Percentiles rank a stretch among this genome's conserved stretches.
phyloP scores from a whole-genome alignment of 305 asterid genomes.

The Stenogyne calaminthoides region DNA sequence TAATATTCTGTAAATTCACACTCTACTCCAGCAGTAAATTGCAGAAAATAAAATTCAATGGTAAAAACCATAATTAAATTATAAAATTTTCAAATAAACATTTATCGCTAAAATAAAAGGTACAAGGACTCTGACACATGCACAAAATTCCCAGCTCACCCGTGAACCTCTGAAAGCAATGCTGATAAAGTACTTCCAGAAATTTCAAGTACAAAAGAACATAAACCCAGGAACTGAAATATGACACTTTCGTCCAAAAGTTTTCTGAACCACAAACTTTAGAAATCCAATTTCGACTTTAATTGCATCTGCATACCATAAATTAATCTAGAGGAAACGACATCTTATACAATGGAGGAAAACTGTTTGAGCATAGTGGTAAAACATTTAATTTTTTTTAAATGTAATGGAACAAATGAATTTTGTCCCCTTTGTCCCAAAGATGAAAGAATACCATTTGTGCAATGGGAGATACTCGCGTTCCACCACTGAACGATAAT shows the following conservation, averaged over 20 bases:
- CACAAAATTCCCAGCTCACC: neutral
- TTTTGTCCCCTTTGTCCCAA: conserved; percentile 2
- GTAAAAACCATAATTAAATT: no score
- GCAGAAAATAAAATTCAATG: no score
- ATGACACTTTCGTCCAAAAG: neutral
- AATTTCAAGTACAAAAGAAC: neutral
- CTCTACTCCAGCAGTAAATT: no score
- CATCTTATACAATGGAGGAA: conserved; percentile 22
- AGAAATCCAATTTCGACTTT: conserved; percentile 3
- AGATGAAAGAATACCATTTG: conserved; percentile 25
- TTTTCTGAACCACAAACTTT: conserved; percentile 17
- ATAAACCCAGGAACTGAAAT: neutral
- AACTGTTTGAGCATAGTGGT: neutral
- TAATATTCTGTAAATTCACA: no score
- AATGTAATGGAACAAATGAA: conserved; percentile 21
- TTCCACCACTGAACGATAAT: neutral
- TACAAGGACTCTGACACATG: neutral
- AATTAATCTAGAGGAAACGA: conserved; percentile 15
- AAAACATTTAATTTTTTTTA: conserved; percentile 7
- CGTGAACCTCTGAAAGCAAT: neutral
- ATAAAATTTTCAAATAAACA: no score
- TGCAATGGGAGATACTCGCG: neutral
- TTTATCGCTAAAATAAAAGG: neutral
- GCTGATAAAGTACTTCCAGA: neutral
- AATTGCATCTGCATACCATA: neutral